These are phyloP conservation scores for Pseudognaphalium luteoalbum DNA, from an alignment of 129 eudicot genomes.

Conservation along the genomic window DNA sequence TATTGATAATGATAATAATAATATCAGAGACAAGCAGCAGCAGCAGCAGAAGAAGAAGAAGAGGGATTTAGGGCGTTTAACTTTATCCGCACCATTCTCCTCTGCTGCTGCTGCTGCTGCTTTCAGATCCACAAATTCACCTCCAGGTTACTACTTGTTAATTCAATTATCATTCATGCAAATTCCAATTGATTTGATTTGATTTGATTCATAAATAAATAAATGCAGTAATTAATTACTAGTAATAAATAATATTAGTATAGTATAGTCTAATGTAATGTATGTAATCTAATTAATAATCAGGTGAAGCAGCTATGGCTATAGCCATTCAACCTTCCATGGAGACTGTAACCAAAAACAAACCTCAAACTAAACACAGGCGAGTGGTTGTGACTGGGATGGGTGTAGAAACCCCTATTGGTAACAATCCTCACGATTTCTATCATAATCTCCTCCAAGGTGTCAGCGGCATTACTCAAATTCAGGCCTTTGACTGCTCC, in stretches of 20 bases:
- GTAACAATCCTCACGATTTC: conserved; percentile 64
- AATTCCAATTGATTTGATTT: background rate
- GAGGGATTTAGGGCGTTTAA: conserved; percentile 21
- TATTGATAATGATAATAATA: no score
- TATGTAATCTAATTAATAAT: no score
- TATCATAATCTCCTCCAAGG: conserved; percentile 83
- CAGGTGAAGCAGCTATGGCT: conserved; percentile 65
- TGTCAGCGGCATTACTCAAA: conserved; percentile 82
- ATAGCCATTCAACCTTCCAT: conserved; percentile 66
- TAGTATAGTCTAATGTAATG: background rate
- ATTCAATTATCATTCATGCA: conserved; percentile 23
- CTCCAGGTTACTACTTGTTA: conserved; percentile 12
- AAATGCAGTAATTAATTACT: no score
- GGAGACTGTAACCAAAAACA: conserved; percentile 49
- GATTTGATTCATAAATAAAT: no score
- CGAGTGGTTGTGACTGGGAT: conserved; percentile 95
- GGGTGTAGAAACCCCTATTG: conserved; percentile 92
- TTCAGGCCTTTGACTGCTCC: conserved; percentile 86
- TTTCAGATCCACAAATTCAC: conserved; percentile 52
- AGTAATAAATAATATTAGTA: no score
- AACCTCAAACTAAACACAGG: conserved; percentile 66
- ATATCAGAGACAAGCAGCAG: background rate
- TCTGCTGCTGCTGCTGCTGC: conserved; percentile 30
- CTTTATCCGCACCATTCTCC: background rate
- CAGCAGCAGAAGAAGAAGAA: background rate